phyloP scores from a whole-genome alignment of 305 asterid species.

The Fraxinus latifolia region DNA sequence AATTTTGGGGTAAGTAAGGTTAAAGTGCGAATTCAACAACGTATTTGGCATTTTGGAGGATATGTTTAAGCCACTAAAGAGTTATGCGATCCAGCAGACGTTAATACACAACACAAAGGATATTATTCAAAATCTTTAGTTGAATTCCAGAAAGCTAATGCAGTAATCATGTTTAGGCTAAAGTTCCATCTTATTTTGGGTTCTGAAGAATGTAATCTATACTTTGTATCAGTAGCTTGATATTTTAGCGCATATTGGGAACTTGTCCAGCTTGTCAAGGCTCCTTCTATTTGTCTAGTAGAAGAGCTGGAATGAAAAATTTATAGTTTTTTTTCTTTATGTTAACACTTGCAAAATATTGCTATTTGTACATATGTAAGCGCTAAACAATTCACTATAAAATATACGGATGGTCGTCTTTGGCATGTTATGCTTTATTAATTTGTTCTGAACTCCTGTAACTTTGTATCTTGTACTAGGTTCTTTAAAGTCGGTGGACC shows the following conservation, averaged over 20 bases:
- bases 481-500: conserved; percentile 49
- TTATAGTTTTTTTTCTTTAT: neutral
- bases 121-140: neutral
- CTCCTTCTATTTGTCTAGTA: neutral
- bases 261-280: neutral
- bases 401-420: neutral
- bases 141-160: neutral
- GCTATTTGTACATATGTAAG: neutral
- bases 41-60: neutral
- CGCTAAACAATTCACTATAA: conserved; percentile 7
- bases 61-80: neutral
- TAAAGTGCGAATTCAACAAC: neutral
- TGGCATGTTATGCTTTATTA: neutral
- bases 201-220: neutral
- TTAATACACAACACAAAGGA: neutral
- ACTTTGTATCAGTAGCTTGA: neutral
- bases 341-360: neutral
- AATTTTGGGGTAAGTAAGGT: neutral
- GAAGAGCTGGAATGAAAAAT: conserved; percentile 11
- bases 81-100: neutral
- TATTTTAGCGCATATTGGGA: neutral
- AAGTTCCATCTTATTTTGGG: neutral
- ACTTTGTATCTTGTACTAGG: conserved; percentile 33
- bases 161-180: neutral
- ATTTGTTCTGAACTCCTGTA: neutral